These are phyloP conservation scores for Wallacemonas rigidus DNA, from an alignment of 208 protist species.

Conservation along the genomic window DNA sequence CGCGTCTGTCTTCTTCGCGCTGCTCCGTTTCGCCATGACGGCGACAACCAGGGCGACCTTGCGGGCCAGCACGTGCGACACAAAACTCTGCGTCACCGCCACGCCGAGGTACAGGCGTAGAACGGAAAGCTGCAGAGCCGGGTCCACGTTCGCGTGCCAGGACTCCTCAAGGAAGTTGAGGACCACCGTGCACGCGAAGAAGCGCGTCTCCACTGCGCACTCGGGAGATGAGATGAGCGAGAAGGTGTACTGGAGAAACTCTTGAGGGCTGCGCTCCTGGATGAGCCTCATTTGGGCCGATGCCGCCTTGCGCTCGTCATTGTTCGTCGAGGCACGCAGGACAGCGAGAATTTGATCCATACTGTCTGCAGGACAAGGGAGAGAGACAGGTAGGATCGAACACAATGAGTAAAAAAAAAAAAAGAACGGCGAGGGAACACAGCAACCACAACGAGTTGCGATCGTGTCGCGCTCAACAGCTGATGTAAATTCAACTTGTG, in stretches of 20 bases:
- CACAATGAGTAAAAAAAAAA: slow-evolving; percentile 11
- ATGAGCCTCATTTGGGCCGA: slow-evolving; percentile 49
- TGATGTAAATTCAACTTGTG: too few relatives aligned
- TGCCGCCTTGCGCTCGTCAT: slow-evolving; percentile 57
- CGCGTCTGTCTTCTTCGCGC: slow-evolving; percentile 23
- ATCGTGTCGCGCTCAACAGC: too few relatives aligned
- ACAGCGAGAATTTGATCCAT: slow-evolving; percentile 65
- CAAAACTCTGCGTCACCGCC: slow-evolving; percentile 23
- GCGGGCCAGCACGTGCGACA: slow-evolving; percentile 42
- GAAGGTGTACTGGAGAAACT: slow-evolving; percentile 70
- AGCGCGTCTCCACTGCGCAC: slow-evolving; percentile 38
- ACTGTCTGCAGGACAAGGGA: too few relatives aligned
- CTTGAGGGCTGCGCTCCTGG: slow-evolving; percentile 53
- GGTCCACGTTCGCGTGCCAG: slow-evolving; percentile 52
- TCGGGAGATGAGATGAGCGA: slow-evolving; percentile 35
- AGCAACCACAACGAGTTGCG: too few relatives aligned
- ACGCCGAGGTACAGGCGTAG: slow-evolving; percentile 52
- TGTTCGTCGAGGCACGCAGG: slow-evolving; percentile 60
- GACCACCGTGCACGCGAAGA: slow-evolving; percentile 66
- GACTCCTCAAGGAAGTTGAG: slow-evolving; percentile 67
- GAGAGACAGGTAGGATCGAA: background rate
- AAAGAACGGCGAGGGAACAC: background rate
- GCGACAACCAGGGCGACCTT: slow-evolving; percentile 62
- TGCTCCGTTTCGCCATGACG: slow-evolving; percentile 53
- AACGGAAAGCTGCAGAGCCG: slow-evolving; percentile 32